A percentile compares a stretch with the other conserved stretches of the same genome.
These are phyloP conservation scores for Simmondsia chinensis DNA, from an alignment of 148 eudicot species.

Conservation along the genomic window DNA sequence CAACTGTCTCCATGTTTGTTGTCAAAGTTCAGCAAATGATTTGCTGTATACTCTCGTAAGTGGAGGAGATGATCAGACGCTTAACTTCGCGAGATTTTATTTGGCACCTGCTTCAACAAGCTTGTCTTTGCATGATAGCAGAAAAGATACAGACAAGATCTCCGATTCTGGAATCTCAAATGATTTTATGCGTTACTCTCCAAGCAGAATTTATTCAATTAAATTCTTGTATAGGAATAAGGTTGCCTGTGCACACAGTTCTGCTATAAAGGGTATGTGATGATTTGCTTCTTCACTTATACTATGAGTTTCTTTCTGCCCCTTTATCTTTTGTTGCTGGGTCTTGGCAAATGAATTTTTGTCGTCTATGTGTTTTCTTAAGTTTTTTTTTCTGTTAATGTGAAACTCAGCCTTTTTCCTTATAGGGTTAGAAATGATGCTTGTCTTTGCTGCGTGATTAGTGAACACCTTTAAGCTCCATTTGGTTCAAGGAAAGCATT, in stretches of 20 bases:
- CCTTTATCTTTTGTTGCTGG: background rate
- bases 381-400: no score
- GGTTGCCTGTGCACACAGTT: slow-evolving; percentile 72
- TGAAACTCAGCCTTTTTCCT: no score
- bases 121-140: slow-evolving; percentile 11
- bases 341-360: background rate
- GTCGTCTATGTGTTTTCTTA: no score
- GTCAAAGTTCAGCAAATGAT: slow-evolving; percentile 16
- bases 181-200: slow-evolving; percentile 7
- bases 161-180: slow-evolving; percentile 8
- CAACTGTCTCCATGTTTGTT: slow-evolving; percentile 62
- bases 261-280: slow-evolving; percentile 81
- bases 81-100: slow-evolving; percentile 45
- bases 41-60: slow-evolving; percentile 35
- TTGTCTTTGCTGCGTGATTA: no score
- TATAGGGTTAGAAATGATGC: no score
- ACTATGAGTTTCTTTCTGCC: no score
- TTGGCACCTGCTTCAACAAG: slow-evolving; percentile 22
- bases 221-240: slow-evolving; percentile 35
- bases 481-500: no score
- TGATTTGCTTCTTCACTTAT: background rate
- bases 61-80: slow-evolving; percentile 98
- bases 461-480: no score
- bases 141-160: slow-evolving; percentile 2
- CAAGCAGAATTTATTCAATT: slow-evolving; percentile 28